Evolutionary conservation across 148 eudicot genomes (phyloP), one percentile per base, ranked within the genome.

Genomic region (Arbutus unedo): DNA sequence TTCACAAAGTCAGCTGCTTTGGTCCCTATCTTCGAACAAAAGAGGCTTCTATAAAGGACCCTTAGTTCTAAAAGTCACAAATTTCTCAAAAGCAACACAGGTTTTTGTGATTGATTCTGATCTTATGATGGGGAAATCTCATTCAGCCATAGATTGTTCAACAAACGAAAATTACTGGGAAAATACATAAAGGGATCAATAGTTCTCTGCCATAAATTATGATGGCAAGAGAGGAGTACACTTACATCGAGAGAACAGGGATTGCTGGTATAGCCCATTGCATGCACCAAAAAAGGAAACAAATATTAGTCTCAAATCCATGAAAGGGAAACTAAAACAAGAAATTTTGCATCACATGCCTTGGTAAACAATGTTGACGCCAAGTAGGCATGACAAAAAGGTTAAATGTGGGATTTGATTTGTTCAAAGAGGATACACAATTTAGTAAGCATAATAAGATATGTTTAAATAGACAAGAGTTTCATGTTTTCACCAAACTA

Each of bases 171-270:
- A 4, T 75, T 75, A 9, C 56, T 50, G 43, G 57, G 53, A 53
- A 11, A 38, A 76, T 55, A 43, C 6, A 23, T 6, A 31, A 75
- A 73, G 49, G 16, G 31, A 23, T 15, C 10, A 11, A 41, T 23
- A 77, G 48, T 31, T 55, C 23, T 5, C 38, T 14, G 47, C 15
- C 49, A 59, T 59, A 15, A 56, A 78, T 78, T 25, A 47, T 60
- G 55, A 62, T 9, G 77, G 59, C 55, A 55, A 67, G 14, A 49
- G 50, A 73, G 79, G 77, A 85, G 57, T 76, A 48, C 43, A 88
- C 98, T 96, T 91, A 96, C 99, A 90, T 94, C 38, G 99, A 96
- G 81, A 96, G 95, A 38, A 96, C 92, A 78, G 99, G 99, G 82
- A 96, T 96, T 8, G 98, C 99, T 96, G 94, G 83, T 81, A 66